phyloP scores from a whole-genome alignment of 1,284 basidiomycete species.

The Cryptococcus neoformans region DNA sequence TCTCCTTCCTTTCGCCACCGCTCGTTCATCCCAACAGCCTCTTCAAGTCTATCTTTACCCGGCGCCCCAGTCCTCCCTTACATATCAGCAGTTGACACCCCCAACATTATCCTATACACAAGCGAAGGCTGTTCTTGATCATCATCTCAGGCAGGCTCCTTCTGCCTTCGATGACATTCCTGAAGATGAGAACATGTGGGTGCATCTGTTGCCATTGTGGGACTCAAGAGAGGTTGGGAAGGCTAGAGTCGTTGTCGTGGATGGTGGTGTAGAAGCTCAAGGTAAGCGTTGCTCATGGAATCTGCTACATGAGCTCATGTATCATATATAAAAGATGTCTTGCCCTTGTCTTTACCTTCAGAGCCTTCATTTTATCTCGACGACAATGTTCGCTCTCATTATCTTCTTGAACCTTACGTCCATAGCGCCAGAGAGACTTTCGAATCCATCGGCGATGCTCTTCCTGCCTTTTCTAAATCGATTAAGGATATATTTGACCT shows the following conservation, averaged over 20 bases:
- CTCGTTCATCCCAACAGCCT: slow-evolving; percentile 25
- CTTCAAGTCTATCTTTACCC: slow-evolving; percentile 49
- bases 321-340: slow-evolving; percentile 24
- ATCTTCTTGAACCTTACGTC: slow-evolving; percentile 40
- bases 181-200: slow-evolving; percentile 41
- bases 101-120: slow-evolving; percentile 41
- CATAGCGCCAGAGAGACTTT: slow-evolving; percentile 34
- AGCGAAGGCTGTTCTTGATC: slow-evolving; percentile 45
- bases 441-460: slow-evolving; percentile 25
- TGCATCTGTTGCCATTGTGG: slow-evolving; percentile 38
- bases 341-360: slow-evolving; percentile 27
- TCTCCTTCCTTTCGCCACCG: slow-evolving; percentile 7
- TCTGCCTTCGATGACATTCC: slow-evolving; percentile 39
- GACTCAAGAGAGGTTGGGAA: slow-evolving; percentile 18
- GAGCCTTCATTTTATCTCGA: slow-evolving; percentile 41
- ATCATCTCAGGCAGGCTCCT: slow-evolving; percentile 43
- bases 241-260: slow-evolving; percentile 40
- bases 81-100: slow-evolving; percentile 6
- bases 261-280: slow-evolving; percentile 37
- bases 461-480: slow-evolving; percentile 29
- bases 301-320: background rate
- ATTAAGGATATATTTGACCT: slow-evolving; percentile 40
- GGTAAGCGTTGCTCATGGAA: slow-evolving; percentile 19
- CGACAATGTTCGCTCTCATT: slow-evolving; percentile 19
- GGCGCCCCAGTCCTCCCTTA: slow-evolving; percentile 21